phyloP scores from a whole-genome alignment of 495 filamentous ascomycete genomes.

The Aspergillus avenaceus region DNA sequence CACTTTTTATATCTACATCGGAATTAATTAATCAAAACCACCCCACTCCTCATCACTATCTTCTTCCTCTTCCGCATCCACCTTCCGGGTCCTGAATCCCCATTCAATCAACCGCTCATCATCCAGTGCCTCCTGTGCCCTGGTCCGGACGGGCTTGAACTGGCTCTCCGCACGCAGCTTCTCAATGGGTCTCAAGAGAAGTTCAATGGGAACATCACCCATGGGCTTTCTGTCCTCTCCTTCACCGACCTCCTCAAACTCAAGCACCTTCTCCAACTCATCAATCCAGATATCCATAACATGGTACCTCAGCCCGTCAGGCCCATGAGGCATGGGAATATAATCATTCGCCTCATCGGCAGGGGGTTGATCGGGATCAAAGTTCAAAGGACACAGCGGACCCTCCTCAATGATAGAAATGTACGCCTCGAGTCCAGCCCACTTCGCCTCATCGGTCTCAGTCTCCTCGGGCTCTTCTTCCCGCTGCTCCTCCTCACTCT shows the following conservation, averaged over 20 bases:
- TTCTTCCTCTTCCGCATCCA: constrained; percentile 33
- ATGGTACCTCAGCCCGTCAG: constrained; percentile 83
- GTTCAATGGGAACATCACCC: constrained; percentile 43
- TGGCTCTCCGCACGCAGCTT: constrained; percentile 49
- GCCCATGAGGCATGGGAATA: constrained; percentile 46
- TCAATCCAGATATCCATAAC: constrained; percentile 89
- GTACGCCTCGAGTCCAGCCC: constrained; percentile 37
- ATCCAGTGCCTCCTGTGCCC: constrained; percentile 65
- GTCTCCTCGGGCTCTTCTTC: constrained; percentile 10
- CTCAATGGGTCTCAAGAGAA: constrained; percentile 57
- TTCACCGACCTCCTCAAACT: constrained; percentile 41
- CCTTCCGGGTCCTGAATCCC: constrained; percentile 42
- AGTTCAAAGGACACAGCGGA: constrained; percentile 41
- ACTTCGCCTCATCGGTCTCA: constrained; percentile 26
- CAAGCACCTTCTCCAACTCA: constrained; percentile 67
- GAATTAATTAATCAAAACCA: constrained; percentile 64
- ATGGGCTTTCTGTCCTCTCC: constrained; percentile 29
- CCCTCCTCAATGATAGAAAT: constrained; percentile 40
- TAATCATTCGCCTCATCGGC: constrained; percentile 28
- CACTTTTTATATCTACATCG: not conserved
- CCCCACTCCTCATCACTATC: constrained; percentile 62
- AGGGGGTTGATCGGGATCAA: constrained; percentile 32
- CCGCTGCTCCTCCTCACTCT: constrained; percentile 15
- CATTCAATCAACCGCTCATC: constrained; percentile 70
- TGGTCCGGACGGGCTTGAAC: constrained; percentile 68